Percentiles rank a stretch among this genome's conserved stretches.
These are phyloP conservation scores for Sugiyamaella floridensis DNA, from an alignment of 805 yeast genomes.

Conservation along the genomic window DNA sequence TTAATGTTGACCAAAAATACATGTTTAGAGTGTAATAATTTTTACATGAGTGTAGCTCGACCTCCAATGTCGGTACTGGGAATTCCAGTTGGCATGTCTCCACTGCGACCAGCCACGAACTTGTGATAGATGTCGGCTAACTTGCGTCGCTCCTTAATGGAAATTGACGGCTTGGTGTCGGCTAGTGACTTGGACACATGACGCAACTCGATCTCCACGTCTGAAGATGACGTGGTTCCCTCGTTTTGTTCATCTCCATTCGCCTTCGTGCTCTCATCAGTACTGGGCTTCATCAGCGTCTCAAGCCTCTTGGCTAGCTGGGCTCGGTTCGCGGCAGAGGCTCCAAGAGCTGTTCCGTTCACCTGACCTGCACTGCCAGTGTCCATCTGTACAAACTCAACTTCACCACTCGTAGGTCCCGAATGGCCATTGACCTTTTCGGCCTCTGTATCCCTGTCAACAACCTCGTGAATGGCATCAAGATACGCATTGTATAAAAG, in stretches of 20 bases:
- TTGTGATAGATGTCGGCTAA: conserved; percentile 57
- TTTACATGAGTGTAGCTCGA: conserved; percentile 70
- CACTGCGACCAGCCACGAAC: conserved; percentile 73
- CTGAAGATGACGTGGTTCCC: conserved; percentile 13
- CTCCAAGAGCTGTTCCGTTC: background rate
- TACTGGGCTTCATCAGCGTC: conserved; percentile 5
- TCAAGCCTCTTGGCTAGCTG: conserved; percentile 16
- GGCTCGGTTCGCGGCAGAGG: conserved; percentile 13
- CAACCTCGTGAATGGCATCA: conserved; percentile 59
- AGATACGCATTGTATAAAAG: conserved; percentile 85
- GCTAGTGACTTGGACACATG: conserved; percentile 57
- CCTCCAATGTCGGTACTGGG: conserved; percentile 80
- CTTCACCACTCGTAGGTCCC: conserved; percentile 1
- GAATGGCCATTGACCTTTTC: conserved; percentile 14
- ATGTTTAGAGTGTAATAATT: background rate
- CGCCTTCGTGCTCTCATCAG: conserved; percentile 3
- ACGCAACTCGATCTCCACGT: conserved; percentile 41
- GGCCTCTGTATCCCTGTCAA: conserved; percentile 28
- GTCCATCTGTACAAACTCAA: conserved; percentile 42
- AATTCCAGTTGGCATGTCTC: conserved; percentile 81
- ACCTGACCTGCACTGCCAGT: background rate
- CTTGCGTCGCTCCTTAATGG: conserved; percentile 59
- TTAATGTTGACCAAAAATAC: background rate
- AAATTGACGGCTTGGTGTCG: conserved; percentile 88
- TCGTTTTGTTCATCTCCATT: conserved; percentile 4